A percentile compares a stretch with the other conserved stretches of the same genome.
Evolutionary conservation across 345 rosid genomes (phyloP).

Genomic region (Brassica incana): DNA sequence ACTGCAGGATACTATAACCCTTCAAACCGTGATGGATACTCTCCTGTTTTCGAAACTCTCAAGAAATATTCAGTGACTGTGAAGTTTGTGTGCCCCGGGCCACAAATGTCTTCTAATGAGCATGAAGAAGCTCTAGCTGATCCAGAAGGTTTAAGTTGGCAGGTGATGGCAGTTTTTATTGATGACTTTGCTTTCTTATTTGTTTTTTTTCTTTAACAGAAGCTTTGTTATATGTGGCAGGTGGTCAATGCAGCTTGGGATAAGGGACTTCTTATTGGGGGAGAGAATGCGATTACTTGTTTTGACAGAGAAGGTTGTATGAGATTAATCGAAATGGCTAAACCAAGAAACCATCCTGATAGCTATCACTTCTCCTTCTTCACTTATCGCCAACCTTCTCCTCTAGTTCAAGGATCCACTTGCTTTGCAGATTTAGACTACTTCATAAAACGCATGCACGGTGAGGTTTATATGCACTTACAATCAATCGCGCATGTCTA

Average conservation of each 20-base stretch:
- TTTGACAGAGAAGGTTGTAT: constrained; percentile 68
- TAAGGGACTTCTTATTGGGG: constrained; percentile 60
- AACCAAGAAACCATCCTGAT: constrained; percentile 89
- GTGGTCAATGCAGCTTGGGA: constrained; percentile 91
- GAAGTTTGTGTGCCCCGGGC: constrained; percentile 71
- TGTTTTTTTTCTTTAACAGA: neutral
- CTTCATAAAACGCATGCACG: constrained; percentile 84
- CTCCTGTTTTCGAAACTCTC: constrained; percentile 66
- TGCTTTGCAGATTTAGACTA: constrained; percentile 80
- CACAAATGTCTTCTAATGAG: constrained; percentile 51
- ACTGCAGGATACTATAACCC: constrained; percentile 92
- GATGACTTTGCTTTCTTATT: neutral
- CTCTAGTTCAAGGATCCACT: constrained; percentile 64
- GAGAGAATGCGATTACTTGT: constrained; percentile 71
- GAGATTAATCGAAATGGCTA: constrained; percentile 79
- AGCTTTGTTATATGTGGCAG: constrained; percentile 42
- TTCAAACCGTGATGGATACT: constrained; percentile 83
- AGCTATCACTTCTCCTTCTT: constrained; percentile 67
- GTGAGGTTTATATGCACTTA: constrained; percentile 38
- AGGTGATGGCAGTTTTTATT: constrained; percentile 48
- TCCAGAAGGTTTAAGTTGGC: constrained; percentile 92
- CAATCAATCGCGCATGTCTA: neutral
- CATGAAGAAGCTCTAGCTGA: constrained; percentile 69
- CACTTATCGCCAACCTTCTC: constrained; percentile 76
- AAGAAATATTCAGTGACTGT: constrained; percentile 65